Base-by-base conservation (phyloP, 208 protist species). In the Acanthamoeba sp. region DNA sequence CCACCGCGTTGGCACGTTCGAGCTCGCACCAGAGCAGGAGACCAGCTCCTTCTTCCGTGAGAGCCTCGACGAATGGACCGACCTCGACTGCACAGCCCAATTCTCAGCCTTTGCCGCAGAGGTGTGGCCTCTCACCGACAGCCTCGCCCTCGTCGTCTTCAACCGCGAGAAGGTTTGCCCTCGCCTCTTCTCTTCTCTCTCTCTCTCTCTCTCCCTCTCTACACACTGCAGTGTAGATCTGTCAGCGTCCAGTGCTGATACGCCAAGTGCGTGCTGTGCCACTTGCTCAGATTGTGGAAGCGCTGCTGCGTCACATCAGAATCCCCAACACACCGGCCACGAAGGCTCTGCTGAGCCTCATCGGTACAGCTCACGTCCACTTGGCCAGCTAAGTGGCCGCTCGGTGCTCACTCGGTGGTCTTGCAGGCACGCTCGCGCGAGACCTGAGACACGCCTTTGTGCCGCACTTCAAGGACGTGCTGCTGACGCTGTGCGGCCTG, bases 51-150 rank as follows among this genome's bases (percentile, higher is more conserved):
- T 90, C 64, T 94, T 94, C 55, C 76, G 76, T 22, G 55, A 94
- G 34, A 92, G 87, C 36, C 78, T 94, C 32, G 59, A 80, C 32
- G 78, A 94, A 42, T 94, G 92, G 92, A 40, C 50, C 32, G 92
- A 94, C n/a, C 73, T 90, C 40, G 59, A 94, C 92, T 80, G 40
- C 59, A 94, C 92, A 22, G 71, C 92, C 16, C 76, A 94, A 22
- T 94, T 94, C 78, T 59, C 76, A 10, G 73, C 42, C 52, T 94
- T 94, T 89, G 48, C 32, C 34, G 4, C 45, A 14, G 76, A 89
- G 42, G 78, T 94, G 48, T 52, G 45, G 71, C 92, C 92, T 16
- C 80, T 94, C n/a, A 57, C n/a, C n/a, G 48, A 66, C 48, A 80
- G 55, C 27, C 80, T 94, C n/a, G 45, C 92, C 55, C 92, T 80